Conservation (phyloP, 169 alveolate species). For the Plasmodium malariae region DNA sequence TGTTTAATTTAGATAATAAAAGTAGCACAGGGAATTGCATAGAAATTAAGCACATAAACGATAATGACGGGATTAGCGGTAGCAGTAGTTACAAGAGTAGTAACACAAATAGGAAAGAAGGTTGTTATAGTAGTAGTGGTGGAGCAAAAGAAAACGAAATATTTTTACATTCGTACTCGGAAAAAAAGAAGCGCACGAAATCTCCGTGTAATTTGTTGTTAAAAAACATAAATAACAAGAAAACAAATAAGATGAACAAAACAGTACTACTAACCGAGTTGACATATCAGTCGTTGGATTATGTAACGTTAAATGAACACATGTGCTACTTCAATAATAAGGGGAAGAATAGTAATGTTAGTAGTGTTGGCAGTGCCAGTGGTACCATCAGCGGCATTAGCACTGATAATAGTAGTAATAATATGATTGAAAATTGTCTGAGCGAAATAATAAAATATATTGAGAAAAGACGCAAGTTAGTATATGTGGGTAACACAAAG, state of each 20-base stretch:
- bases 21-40: too few relatives aligned
- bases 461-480: constrained; percentile 41
- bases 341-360: too few relatives aligned
- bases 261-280: constrained; percentile 45
- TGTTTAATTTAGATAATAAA: constrained; percentile 26
- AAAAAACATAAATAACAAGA: constrained; percentile 39
- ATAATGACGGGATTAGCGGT: too few relatives aligned
- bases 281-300: constrained; percentile 41
- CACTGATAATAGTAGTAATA: not conserved
- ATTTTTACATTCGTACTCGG: not conserved
- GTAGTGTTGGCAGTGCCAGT: too few relatives aligned
- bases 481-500: constrained; percentile 37
- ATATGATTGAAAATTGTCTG: constrained; percentile 36
- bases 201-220: constrained; percentile 20
- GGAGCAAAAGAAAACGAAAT: not conserved
- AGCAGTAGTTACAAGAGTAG: too few relatives aligned
- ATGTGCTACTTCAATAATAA: not conserved
- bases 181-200: constrained; percentile 4
- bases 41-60: too few relatives aligned
- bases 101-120: too few relatives aligned
- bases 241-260: constrained; percentile 14
- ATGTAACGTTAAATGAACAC: constrained; percentile 53
- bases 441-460: constrained; percentile 38
- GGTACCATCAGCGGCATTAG: not conserved
- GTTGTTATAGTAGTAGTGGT: not conserved